Percentiles rank a stretch among this genome's conserved stretches.
phyloP scores from a whole-genome alignment of 1,284 basidiomycete species.

The Leccinum brunneo-olivaceum region DNA sequence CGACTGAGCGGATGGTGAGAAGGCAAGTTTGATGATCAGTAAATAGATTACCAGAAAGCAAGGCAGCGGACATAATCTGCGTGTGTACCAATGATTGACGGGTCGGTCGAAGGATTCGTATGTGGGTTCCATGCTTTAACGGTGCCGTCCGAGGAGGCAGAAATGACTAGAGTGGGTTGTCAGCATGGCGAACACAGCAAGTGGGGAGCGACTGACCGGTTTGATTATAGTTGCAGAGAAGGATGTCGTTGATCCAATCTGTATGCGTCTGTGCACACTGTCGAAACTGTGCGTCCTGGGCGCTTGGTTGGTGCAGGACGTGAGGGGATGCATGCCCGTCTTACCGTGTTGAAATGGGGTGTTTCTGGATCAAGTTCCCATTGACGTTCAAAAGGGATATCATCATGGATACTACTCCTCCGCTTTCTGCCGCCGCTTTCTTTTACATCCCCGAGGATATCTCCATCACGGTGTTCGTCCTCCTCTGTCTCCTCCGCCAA shows the following conservation, averaged over 20 bases:
- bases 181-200: constrained; percentile 2
- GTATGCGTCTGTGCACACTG: constrained; percentile 83
- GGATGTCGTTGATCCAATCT: constrained; percentile 96
- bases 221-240: constrained; percentile 89
- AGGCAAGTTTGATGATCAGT: constrained; percentile 1
- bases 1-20: constrained; percentile 39
- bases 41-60: constrained; percentile 53
- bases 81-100: constrained; percentile 79
- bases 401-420: constrained; percentile 28
- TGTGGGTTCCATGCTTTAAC: constrained; percentile 95
- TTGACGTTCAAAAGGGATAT: constrained; percentile 60
- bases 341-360: constrained; percentile 43
- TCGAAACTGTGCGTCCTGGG: constrained; percentile 58
- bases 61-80: constrained; percentile 89
- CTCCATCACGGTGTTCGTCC: constrained; percentile 56
- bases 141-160: constrained; percentile 93
- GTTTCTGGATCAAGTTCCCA: constrained; percentile 70
- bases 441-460: constrained; percentile 69
- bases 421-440: constrained; percentile 33
- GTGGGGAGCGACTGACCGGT: constrained; percentile 48
- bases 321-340: constrained; percentile 22
- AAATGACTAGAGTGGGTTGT: constrained; percentile 54
- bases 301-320: constrained; percentile 6
- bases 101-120: constrained; percentile 44
- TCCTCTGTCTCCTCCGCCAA: constrained; percentile 57